phyloP scores from a whole-genome alignment of 805 yeast species.

The Ascoidea asiatica region DNA sequence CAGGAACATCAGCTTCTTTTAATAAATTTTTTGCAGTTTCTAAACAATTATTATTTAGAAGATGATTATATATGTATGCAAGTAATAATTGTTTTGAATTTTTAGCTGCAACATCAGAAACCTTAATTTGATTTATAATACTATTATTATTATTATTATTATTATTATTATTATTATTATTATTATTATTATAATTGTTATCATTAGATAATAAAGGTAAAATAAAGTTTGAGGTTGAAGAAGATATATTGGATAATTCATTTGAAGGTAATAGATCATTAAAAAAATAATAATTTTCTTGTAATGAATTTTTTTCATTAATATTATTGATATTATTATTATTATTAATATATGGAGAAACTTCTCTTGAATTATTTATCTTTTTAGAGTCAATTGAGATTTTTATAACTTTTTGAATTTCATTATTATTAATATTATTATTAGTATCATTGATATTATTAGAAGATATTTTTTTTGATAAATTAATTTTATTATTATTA shows the following conservation, averaged over 20 bases:
- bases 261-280: background rate
- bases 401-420: too few species aligned
- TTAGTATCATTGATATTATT: too few species aligned
- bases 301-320: too few species aligned
- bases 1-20: conserved; percentile 29
- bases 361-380: too few species aligned
- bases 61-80: conserved; percentile 38
- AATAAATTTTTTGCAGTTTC: conserved; percentile 38
- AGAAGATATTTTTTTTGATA: too few species aligned
- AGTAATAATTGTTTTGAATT: conserved; percentile 35
- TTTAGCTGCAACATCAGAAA: conserved; percentile 31
- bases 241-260: background rate
- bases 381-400: too few species aligned
- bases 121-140: conserved; percentile 12
- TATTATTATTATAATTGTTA: background rate
- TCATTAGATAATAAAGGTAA: background rate
- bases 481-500: too few species aligned
- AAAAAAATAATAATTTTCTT: background rate
- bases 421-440: too few species aligned
- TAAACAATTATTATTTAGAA: conserved; percentile 30
- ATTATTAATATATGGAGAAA: too few species aligned
- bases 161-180: background rate
- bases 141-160: background rate
- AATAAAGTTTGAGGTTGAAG: background rate
- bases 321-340: too few species aligned